A percentile compares a stretch with the other conserved stretches of the same genome.
Conservation (phyloP, 148 eudicot species). For the Salicornia ramosissima region DNA sequence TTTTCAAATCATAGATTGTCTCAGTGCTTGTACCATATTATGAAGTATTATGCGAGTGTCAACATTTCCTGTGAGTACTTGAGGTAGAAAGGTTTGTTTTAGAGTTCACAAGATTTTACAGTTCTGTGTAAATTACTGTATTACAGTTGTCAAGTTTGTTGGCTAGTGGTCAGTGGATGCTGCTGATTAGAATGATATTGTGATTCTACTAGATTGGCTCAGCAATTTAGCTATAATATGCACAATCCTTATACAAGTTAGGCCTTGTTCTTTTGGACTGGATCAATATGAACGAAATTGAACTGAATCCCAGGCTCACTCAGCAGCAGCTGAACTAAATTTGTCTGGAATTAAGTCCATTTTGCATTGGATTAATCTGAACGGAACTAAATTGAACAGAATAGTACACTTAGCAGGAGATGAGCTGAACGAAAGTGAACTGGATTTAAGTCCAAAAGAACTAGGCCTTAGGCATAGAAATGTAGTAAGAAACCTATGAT, state of each 20-base stretch:
- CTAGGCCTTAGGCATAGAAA: neutral
- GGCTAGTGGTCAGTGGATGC: neutral
- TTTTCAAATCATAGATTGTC: neutral
- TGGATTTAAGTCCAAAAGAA: too few relatives aligned
- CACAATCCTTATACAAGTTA: neutral
- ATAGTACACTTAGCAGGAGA: too few relatives aligned
- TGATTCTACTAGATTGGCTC: neutral
- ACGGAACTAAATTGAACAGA: too few relatives aligned
- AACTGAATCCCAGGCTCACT: too few relatives aligned
- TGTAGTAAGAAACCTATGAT: neutral
- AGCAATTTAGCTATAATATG: neutral
- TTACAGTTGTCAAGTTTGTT: neutral
- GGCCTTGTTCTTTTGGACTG: too few relatives aligned
- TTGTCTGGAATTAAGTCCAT: too few relatives aligned
- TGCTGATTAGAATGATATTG: neutral
- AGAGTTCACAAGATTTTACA: neutral
- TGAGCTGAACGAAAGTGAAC: too few relatives aligned
- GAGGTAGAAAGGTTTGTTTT: too few relatives aligned
- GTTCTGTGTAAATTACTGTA: neutral
- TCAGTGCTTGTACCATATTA: neutral
- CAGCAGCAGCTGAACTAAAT: too few relatives aligned
- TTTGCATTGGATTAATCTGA: too few relatives aligned
- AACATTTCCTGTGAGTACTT: neutral
- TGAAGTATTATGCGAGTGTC: neutral
- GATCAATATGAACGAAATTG: too few relatives aligned